Percentiles rank a stretch among this genome's conserved stretches.
These are phyloP conservation scores for Lecanicillium sp. DNA, from an alignment of 2,329 filamentous ascomycete species.

Conservation along the genomic window DNA sequence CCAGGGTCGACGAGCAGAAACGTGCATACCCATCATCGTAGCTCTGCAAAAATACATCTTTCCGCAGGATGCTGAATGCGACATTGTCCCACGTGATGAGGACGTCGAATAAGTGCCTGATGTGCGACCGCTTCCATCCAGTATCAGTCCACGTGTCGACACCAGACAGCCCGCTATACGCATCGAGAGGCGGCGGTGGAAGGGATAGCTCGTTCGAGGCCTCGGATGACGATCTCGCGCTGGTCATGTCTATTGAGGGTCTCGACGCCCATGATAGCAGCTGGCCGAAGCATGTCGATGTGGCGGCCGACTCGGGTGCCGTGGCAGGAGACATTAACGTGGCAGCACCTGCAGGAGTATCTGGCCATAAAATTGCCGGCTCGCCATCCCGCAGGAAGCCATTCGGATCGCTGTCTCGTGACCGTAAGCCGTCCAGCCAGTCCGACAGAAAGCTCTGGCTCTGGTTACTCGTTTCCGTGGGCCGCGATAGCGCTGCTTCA, in stretches of 20 bases:
- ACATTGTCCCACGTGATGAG: slow-evolving; percentile 14
- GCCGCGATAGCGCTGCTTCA: background rate
- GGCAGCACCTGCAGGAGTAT: too few species aligned
- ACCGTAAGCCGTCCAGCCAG: too few species aligned
- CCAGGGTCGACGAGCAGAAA: slow-evolving; percentile 15
- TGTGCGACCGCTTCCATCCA: slow-evolving; percentile 11
- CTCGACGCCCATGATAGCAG: slow-evolving; percentile 6
- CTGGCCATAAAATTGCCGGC: too few species aligned
- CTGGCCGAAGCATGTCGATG: slow-evolving; percentile 5
- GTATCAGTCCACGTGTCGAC: slow-evolving; percentile 5
- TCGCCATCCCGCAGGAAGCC: too few species aligned
- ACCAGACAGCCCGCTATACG: background rate
- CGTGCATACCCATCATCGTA: slow-evolving; percentile 1
- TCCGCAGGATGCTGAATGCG: slow-evolving; percentile 16
- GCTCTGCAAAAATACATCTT: slow-evolving; percentile 25
- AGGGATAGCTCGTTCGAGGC: background rate
- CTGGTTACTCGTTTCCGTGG: background rate
- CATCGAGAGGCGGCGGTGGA: slow-evolving; percentile 3
- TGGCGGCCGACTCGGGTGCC: background rate
- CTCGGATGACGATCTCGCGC: background rate
- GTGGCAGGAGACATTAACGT: too few species aligned
- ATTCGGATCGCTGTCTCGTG: too few species aligned
- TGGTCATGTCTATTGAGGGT: too few species aligned
- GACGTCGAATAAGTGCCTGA: slow-evolving; percentile 12
- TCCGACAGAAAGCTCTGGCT: too few species aligned